Conservation (phyloP, 257 asterid species). For the Verbascum thapsus region DNA sequence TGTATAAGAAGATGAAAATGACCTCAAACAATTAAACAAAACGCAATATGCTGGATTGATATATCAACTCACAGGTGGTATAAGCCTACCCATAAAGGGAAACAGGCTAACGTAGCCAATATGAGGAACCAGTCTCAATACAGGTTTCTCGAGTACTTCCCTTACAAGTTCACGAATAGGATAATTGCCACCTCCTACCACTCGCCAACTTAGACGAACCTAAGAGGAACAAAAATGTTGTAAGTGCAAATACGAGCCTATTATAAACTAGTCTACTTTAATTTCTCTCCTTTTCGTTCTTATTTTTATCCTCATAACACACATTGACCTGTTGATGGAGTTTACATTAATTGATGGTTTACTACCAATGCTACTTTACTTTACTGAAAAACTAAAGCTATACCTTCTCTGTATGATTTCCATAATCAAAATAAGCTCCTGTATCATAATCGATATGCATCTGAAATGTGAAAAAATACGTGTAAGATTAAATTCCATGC, state of each 20-base stretch:
- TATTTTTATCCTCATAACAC: neutral
- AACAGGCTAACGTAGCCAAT: conserved; percentile 95
- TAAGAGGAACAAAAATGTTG: conserved; percentile 33
- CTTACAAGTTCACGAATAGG: conserved; percentile 74
- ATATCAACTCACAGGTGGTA: conserved; percentile 87
- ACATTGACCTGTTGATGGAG: no score
- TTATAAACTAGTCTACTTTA: neutral
- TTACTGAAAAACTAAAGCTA: conserved; percentile 22
- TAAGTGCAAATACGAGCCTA: conserved; percentile 19
- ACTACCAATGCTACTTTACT: neutral
- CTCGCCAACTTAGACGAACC: conserved; percentile 81
- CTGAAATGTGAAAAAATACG: conserved; percentile 43
- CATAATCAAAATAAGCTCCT: conserved; percentile 95
- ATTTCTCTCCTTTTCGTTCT: neutral
- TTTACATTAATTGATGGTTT: conserved; percentile 3
- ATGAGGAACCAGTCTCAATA: conserved; percentile 84
- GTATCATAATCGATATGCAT: conserved; percentile 69
- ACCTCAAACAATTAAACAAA: conserved; percentile 3
- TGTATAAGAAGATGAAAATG: conserved; percentile 16
- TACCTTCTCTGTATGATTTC: conserved; percentile 95
- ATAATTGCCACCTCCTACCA: conserved; percentile 56
- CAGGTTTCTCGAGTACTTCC: conserved; percentile 76
- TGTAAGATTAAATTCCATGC: conserved; percentile 20
- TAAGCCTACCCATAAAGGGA: conserved; percentile 88
- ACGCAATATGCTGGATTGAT: conserved; percentile 5